phyloP scores from a whole-genome alignment of 1,139 yeast species.

The Geotrichum bryndzae region DNA sequence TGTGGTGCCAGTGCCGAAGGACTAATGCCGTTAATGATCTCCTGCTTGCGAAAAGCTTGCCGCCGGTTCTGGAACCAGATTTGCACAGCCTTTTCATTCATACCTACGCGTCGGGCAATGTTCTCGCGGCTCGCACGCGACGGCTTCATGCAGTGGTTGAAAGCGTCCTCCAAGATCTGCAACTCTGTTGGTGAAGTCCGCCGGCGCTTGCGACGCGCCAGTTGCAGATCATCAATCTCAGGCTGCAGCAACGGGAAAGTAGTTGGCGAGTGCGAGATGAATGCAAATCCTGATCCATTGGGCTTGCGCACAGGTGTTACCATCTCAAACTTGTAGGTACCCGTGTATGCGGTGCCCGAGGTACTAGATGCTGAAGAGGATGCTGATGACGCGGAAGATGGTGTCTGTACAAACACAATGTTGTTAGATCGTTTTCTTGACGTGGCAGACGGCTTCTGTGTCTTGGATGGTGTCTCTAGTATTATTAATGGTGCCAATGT shows the following conservation, averaged over 20 bases:
- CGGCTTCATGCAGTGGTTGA: conserved; percentile 72
- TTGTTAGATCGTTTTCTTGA: not conserved
- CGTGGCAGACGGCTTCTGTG: not conserved
- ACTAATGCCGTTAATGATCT: not conserved
- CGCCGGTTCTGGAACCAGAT: conserved; percentile 97
- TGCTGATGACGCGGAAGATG: not conserved
- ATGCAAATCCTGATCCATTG: conserved; percentile 46
- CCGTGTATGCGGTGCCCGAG: not conserved
- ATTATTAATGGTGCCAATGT: not conserved
- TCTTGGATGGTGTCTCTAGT: not conserved
- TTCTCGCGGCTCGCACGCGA: conserved; percentile 66
- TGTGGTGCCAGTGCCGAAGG: not conserved
- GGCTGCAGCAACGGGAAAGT: conserved; percentile 84
- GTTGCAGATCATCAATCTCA: conserved; percentile 76
- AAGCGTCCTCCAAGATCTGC: conserved; percentile 72
- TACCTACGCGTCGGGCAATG: conserved; percentile 71
- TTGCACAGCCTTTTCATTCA: conserved; percentile 97
- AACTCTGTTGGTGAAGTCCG: conserved; percentile 88
- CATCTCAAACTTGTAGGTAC: not conserved
- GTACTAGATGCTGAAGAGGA: conserved; percentile 5
- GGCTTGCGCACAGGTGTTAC: conserved; percentile 4
- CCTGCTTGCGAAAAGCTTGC: conserved; percentile 63
- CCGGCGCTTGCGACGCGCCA: conserved; percentile 90
- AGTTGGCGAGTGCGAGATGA: conserved; percentile 75
- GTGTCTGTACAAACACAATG: not conserved